A percentile compares a stretch with the other conserved stretches of the same genome.
Conservation (phyloP, 2,329 filamentous ascomycete species). For the Microdochium paspali region DNA sequence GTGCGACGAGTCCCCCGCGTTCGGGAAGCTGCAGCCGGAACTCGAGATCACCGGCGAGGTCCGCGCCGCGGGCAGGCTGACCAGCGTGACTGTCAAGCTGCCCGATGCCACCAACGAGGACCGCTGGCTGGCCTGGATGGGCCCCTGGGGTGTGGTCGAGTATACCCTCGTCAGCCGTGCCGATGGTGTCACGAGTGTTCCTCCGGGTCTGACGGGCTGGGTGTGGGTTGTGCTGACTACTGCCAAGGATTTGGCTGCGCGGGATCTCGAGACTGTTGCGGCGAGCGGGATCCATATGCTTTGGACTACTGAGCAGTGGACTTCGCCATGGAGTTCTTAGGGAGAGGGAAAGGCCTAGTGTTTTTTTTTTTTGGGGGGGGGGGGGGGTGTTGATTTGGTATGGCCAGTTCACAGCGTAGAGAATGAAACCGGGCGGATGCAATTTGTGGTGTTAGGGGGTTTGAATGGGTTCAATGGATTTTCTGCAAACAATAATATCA, state of each 20-base stretch:
- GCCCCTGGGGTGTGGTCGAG: slow-evolving; percentile 22
- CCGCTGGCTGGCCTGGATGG: slow-evolving; percentile 25
- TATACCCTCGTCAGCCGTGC: slow-evolving; percentile 16
- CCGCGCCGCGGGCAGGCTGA: slow-evolving; percentile 7
- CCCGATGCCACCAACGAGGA: slow-evolving; percentile 7
- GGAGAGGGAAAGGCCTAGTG: not conserved
- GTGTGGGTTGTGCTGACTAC: slow-evolving; percentile 24
- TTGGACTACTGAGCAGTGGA: not conserved
- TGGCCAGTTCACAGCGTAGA: no score
- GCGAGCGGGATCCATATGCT: not conserved
- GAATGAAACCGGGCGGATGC: no score
- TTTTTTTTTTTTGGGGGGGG: not conserved
- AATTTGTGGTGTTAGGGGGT: no score
- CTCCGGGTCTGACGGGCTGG: slow-evolving; percentile 21
- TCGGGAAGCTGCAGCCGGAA: slow-evolving; percentile 10
- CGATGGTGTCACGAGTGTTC: slow-evolving; percentile 15
- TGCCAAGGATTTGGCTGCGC: slow-evolving; percentile 9
- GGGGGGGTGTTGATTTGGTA: no score
- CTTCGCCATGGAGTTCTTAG: not conserved
- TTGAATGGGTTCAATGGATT: no score
- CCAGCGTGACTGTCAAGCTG: slow-evolving; percentile 12
- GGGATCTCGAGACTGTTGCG: slow-evolving; percentile 6
- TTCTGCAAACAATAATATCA: no score
- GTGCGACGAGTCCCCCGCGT: slow-evolving; percentile 7
- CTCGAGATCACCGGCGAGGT: slow-evolving; percentile 12